Evolutionary conservation across 2,329 filamentous ascomycete species (phyloP).

Genomic region (Aspergillus pseudoterreus): DNA sequence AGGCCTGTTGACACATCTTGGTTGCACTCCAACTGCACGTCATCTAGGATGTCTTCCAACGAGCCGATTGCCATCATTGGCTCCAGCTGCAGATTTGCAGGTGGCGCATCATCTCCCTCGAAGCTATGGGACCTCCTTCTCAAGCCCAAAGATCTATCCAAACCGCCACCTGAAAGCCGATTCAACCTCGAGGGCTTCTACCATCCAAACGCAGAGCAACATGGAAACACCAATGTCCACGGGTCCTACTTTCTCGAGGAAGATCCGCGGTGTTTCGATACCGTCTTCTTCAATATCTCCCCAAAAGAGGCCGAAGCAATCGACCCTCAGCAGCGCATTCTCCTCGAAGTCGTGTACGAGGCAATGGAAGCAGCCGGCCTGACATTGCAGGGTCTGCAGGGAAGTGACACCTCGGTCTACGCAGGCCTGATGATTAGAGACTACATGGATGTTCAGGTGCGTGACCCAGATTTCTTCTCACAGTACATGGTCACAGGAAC

Average conservation of each 20-base stretch:
- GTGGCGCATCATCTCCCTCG: neutral
- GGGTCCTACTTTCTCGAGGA: slow-evolving; percentile 1
- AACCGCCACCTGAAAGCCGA: neutral
- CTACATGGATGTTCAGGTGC: neutral
- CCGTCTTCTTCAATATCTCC: slow-evolving; percentile 6
- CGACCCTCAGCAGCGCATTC: slow-evolving; percentile 10
- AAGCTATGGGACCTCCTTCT: slow-evolving; percentile 11
- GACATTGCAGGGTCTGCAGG: neutral
- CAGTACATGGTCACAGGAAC: no score
- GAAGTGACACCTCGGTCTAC: slow-evolving; percentile 3
- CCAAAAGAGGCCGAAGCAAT: slow-evolving; percentile 9
- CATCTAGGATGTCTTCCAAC: no score
- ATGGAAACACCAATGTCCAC: slow-evolving; percentile 1
- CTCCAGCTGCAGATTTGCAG: slow-evolving; percentile 9
- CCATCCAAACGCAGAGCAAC: slow-evolving; percentile 3
- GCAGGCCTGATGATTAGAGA: slow-evolving; percentile 9
- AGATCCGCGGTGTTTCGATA: slow-evolving; percentile 5
- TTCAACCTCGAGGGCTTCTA: slow-evolving; percentile 1
- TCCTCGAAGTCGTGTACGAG: slow-evolving; percentile 12
- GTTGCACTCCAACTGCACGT: no score
- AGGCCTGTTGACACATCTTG: no score
- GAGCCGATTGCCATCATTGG: slow-evolving; percentile 14
- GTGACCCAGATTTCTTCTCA: no score
- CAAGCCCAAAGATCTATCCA: neutral
- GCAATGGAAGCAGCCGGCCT: slow-evolving; percentile 1